A percentile compares a stretch with the other conserved stretches of the same genome.
These are phyloP conservation scores for Fusarium lateritium DNA, from an alignment of 2,329 filamentous ascomycete genomes.

Conservation along the genomic window DNA sequence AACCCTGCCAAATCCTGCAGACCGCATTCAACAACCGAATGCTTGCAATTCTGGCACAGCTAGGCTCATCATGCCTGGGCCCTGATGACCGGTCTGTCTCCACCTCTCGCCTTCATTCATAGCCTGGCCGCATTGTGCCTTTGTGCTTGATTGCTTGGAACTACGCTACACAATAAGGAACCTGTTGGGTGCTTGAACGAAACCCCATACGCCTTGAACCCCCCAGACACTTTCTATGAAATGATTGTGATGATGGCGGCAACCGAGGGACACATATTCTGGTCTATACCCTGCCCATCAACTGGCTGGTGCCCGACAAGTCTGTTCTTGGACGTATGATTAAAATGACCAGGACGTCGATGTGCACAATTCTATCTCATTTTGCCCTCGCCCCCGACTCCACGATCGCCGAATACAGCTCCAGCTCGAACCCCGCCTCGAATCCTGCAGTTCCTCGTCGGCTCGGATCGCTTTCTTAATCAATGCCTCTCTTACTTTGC, in stretches of 20 bases:
- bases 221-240: constrained; percentile 4
- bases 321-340: constrained; percentile 10
- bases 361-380: constrained; percentile 3
- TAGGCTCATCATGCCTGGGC: constrained; percentile 35
- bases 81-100: constrained; percentile 34
- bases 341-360: constrained; percentile 2
- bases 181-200: constrained; percentile 7
- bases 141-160: constrained; percentile 12
- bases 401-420: constrained; percentile 30
- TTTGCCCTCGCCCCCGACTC: constrained; percentile 28
- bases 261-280: constrained; percentile 2
- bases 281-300: neutral
- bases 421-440: constrained; percentile 26
- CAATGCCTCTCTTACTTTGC: neutral
- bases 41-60: constrained; percentile 29
- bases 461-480: neutral
- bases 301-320: constrained; percentile 7
- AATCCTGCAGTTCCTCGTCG: constrained; percentile 6
- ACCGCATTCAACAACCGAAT: constrained; percentile 27
- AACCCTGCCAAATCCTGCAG: constrained; percentile 30
- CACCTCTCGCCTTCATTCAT: constrained; percentile 31
- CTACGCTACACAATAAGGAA: constrained; percentile 12
- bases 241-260: constrained; percentile 4
- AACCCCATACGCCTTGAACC: constrained; percentile 13
- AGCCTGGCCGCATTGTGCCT: constrained; percentile 9